phyloP scores from a whole-genome alignment of 148 eudicot genomes.

The Fagopyrum esculentum region DNA sequence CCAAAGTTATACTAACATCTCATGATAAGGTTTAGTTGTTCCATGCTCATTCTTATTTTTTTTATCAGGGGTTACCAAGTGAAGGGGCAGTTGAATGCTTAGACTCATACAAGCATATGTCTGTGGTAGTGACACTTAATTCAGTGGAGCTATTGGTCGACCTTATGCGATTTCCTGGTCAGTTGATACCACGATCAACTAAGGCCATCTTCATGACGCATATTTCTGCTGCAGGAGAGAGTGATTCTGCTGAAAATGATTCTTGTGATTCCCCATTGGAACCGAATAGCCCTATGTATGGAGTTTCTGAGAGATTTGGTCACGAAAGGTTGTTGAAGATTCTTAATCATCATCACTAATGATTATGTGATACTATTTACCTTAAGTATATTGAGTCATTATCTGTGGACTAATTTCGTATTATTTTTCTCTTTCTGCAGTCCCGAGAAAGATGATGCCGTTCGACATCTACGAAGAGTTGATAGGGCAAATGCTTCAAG shows the following conservation, averaged over 20 bases:
- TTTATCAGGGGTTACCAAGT: constrained; percentile 77
- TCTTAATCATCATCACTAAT: not conserved
- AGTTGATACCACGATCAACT: constrained; percentile 76
- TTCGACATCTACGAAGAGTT: constrained; percentile 44
- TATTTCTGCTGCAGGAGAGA: constrained; percentile 89
- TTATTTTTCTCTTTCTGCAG: constrained; percentile 26
- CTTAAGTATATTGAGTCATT: not conserved
- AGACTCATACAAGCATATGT: constrained; percentile 90
- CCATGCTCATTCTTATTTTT: constrained; percentile 8
- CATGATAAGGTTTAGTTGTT: constrained; percentile 3
- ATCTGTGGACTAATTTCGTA: not conserved
- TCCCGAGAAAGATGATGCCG: constrained; percentile 70
- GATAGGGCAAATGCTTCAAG: constrained; percentile 53
- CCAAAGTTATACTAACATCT: constrained; percentile 10
- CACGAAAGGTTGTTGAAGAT: constrained; percentile 52
- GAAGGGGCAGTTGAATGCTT: constrained; percentile 66
- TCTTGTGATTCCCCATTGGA: constrained; percentile 98
- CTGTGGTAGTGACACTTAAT: constrained; percentile 80
- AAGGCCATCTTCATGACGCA: constrained; percentile 91
- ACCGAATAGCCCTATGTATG: constrained; percentile 91
- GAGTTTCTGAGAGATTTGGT: constrained; percentile 67
- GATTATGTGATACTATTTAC: not conserved
- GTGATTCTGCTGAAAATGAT: constrained; percentile 99
- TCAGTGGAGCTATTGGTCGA: constrained; percentile 89
- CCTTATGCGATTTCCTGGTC: constrained; percentile 94